These are phyloP conservation scores for Monosporascus sp. DNA, from an alignment of 2,329 filamentous ascomycete genomes.

Conservation along the genomic window DNA sequence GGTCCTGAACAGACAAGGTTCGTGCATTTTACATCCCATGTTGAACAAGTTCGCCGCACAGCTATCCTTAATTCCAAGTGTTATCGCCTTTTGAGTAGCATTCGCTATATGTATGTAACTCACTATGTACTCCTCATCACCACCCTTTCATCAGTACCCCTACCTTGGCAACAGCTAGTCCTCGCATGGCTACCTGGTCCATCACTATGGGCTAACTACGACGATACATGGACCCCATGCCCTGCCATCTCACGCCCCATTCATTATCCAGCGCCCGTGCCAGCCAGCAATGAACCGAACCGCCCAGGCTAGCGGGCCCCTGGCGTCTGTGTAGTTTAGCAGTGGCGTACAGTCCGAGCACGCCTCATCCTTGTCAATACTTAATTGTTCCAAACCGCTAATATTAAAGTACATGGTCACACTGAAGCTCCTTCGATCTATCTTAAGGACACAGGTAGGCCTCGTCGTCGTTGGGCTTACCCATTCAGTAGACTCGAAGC, in stretches of 20 bases:
- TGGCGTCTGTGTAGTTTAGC: slow-evolving; percentile 23
- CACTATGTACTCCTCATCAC: background rate
- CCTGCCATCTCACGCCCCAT: slow-evolving; percentile 10
- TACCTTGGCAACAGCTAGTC: background rate
- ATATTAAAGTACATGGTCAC: slow-evolving; percentile 26
- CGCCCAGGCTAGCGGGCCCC: slow-evolving; percentile 21
- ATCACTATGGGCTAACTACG: background rate
- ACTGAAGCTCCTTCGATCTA: slow-evolving; percentile 30
- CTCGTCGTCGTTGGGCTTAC: slow-evolving; percentile 18
- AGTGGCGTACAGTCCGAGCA: slow-evolving; percentile 1
- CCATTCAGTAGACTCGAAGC: slow-evolving; percentile 20
- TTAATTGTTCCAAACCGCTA: slow-evolving; percentile 29
- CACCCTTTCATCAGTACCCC: background rate
- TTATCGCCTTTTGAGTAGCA: background rate
- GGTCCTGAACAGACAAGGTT: background rate
- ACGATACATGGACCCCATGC: background rate
- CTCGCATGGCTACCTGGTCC: background rate
- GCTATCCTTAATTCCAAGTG: background rate
- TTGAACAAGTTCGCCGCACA: background rate
- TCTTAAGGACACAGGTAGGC: slow-evolving; percentile 23
- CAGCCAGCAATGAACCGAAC: slow-evolving; percentile 21
- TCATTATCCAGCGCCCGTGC: slow-evolving; percentile 19
- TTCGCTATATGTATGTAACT: background rate
- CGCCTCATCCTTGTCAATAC: slow-evolving; percentile 24
- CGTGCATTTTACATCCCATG: background rate